Evolutionary conservation across 441 rosid species (phyloP).

Genomic region (Euphorbia corollata): DNA sequence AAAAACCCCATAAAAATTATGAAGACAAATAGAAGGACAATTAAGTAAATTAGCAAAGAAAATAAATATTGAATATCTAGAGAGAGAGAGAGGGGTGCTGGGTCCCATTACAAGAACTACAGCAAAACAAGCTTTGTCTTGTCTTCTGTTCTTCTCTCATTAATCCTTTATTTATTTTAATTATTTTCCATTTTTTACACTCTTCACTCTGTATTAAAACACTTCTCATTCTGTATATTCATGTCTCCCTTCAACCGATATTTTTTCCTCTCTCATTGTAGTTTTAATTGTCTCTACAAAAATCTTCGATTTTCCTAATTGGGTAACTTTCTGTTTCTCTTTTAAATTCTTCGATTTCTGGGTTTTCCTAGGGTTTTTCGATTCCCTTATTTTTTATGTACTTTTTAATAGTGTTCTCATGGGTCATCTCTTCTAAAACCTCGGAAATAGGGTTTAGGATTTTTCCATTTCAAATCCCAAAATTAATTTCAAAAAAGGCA

Average conservation of each 20-base stretch:
- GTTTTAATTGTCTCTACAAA: not conserved
- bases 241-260: slow-evolving; percentile 25
- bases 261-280: slow-evolving; percentile 23
- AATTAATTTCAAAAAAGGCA: not conserved
- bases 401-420: not conserved
- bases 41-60: slow-evolving; percentile 9
- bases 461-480: slow-evolving; percentile 12
- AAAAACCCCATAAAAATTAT: not conserved
- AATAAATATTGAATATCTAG: slow-evolving; percentile 23
- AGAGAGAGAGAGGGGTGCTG: not conserved
- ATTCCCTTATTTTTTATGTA: slow-evolving; percentile 1
- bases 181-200: not conserved
- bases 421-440: slow-evolving; percentile 1
- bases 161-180: too few relatives aligned
- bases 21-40: slow-evolving; percentile 3
- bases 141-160: slow-evolving; percentile 18
- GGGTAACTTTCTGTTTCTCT: slow-evolving; percentile 17
- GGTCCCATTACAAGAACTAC: not conserved
- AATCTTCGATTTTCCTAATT: slow-evolving; percentile 12
- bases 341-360: not conserved
- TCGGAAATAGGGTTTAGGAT: slow-evolving; percentile 40
- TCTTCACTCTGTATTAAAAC: not conserved
- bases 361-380: slow-evolving; percentile 26
- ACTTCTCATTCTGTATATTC: not conserved
- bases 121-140: slow-evolving; percentile 23